Evolutionary conservation across 1,139 yeast genomes (phyloP), one percentile per base, ranked within the genome.

Genomic region (Saccharomycopsis hybrid): DNA sequence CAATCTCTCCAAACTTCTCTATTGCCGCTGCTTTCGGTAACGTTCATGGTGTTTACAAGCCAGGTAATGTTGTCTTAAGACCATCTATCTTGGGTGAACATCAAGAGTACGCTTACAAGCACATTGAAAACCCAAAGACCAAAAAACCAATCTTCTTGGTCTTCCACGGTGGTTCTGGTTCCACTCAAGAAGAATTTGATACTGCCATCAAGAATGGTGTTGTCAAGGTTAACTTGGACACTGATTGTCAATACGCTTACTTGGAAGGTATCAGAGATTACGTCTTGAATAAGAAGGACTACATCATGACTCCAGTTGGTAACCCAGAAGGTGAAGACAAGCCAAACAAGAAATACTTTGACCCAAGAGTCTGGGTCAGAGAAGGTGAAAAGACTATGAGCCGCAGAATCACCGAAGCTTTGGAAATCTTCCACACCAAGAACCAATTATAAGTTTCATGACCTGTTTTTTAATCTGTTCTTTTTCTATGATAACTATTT

Each of bases 361-460:
- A 92, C 77, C 99, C 99, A 76, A 92, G 99, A 84, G 97, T 90
- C 73, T 92, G 98, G 98, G 97, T 92, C 62, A 90, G 98, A 81
- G 97, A 90, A 76, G 98, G 98, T 80, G 99, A 92, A 80, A 88
- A 89, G 90, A 89, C 97, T 70, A 92, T 92, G 97, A 63, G 82
- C 60, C 74, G 72, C 61, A 87, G 97, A 82, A 78, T 94, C 66
- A 61, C 83, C 58, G 85, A 82, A 71, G 94, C 95, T 66, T 79
- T 92, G 70, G 77, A 74, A 50, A 76, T 86, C 68, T 92, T 92
- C 96, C 90, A 82, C 78, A 76, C 94, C 64, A 74, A 77, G 69
- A 69, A 70, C 69, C 80, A 78, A 69, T 68, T 83, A 63, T 80
- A 78, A 66, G 46, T 25, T 29, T 13, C 30, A 28, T 24, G 40